Base-by-base conservation (phyloP, 2,329 filamentous ascomycete genomes). In the Fusarium pseudocircinatum region DNA sequence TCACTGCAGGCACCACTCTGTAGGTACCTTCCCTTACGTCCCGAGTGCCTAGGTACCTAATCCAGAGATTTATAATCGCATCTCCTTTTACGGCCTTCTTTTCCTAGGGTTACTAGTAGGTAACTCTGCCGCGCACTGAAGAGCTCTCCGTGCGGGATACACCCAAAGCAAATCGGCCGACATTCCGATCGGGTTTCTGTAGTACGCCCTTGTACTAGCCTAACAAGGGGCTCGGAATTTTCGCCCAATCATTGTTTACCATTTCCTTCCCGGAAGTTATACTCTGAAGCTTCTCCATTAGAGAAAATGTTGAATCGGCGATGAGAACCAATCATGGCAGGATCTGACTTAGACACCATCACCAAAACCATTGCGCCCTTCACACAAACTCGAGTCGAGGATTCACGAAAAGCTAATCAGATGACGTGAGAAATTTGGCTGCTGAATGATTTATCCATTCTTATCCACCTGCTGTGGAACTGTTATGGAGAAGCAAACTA, bases 391-490 rank as follows among this genome's bases (percentile, higher is more conserved):
- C 36, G 66, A 69, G 53, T 70, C 60, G 53, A 65, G 46, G 37
- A 36, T 49, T 50, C 43, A 36, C 30, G 32, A 42, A 42, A 56
- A 42, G 69, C 32, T 46, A 49, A 60, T 72, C 34, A 53, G 47
- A 69, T 49, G 59, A 65, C 63, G 44, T 58, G 56, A 43, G 40
- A 24, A 43, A 62, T 49, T 59, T 22, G 18, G 30, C 14, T 32
- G 36, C 39, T 42, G 28, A 36, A 61, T 44, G 37, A 14, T 30
- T 42, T 18, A 43, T 32, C 24, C 24, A 28, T 49, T 28, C 22
- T 44, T 30, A 52, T 44, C 49, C 13, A 60, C 67, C 49, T 58
- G 67, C 37, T 60, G 57, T 72, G 67, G 71, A 54, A 74, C 63
- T 24, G 28, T 16, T 39, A 47, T 69, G 56, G 67, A 44, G 28